Percentiles rank a stretch among this genome's conserved stretches.
These are phyloP conservation scores for Leptomonas seymouri DNA, from an alignment of 208 protist genomes.

Conservation along the genomic window DNA sequence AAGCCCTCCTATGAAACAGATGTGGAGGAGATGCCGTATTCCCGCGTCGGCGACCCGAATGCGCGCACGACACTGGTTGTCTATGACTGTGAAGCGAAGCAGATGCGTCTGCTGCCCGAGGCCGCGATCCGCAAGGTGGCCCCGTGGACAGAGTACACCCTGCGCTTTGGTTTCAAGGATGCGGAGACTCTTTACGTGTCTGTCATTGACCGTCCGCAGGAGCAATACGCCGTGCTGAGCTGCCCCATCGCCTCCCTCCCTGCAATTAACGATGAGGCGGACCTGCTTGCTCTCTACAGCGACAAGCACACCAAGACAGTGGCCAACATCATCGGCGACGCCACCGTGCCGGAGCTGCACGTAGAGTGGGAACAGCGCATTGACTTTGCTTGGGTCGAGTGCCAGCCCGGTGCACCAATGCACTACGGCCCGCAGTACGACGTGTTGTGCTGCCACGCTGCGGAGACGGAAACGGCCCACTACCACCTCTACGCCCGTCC, in stretches of 20 bases:
- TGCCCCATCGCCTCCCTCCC: constrained; percentile 59
- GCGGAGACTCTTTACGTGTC: constrained; percentile 64
- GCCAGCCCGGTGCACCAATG: constrained; percentile 45
- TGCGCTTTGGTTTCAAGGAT: constrained; percentile 84
- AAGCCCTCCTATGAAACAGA: constrained; percentile 17
- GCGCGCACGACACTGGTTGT: constrained; percentile 62
- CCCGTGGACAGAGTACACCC: constrained; percentile 82
- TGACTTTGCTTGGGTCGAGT: constrained; percentile 82
- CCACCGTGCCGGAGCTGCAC: constrained; percentile 12
- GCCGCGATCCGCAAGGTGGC: constrained; percentile 36
- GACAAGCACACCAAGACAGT: constrained; percentile 17
- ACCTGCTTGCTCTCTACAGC: constrained; percentile 32
- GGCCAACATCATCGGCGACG: constrained; percentile 20
- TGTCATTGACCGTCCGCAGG: constrained; percentile 70
- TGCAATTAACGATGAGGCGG: constrained; percentile 35
- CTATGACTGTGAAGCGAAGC: constrained; percentile 37
- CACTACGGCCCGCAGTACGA: constrained; percentile 56
- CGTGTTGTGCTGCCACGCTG: constrained; percentile 58
- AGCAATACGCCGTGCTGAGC: constrained; percentile 61
- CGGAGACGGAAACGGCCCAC: constrained; percentile 60
- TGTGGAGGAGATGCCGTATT: constrained; percentile 76
- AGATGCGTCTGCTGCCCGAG: constrained; percentile 56
- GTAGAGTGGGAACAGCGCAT: constrained; percentile 66
- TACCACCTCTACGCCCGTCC: constrained; percentile 64
- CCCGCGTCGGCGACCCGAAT: constrained; percentile 81